Percentiles rank a stretch among this genome's conserved stretches.
These are phyloP conservation scores for Aspergillus egyptiacus DNA, from an alignment of 495 filamentous ascomycete genomes.

Conservation along the genomic window DNA sequence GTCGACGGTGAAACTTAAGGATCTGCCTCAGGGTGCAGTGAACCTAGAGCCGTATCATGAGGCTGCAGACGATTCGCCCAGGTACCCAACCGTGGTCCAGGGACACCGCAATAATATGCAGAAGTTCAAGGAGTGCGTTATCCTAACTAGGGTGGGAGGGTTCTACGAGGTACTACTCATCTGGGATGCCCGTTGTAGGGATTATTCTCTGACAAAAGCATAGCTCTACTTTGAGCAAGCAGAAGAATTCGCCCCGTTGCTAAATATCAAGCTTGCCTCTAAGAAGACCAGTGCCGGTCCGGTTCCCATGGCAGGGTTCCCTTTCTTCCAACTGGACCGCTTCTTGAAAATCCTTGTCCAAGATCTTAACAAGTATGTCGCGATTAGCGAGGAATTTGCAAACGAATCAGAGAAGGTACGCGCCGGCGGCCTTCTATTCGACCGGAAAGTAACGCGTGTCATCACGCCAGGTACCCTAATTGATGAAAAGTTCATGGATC, in stretches of 20 bases:
- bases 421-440: constrained; percentile 70
- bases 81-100: constrained; percentile 81
- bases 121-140: constrained; percentile 79
- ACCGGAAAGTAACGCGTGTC: constrained; percentile 76
- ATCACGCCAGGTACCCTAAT: constrained; percentile 93
- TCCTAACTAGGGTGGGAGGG: constrained; percentile 84
- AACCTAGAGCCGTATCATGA: constrained; percentile 43
- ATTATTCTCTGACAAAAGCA: not conserved
- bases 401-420: constrained; percentile 58
- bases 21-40: constrained; percentile 59
- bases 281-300: constrained; percentile 68
- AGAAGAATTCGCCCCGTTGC: constrained; percentile 73
- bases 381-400: constrained; percentile 87
- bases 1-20: constrained; percentile 52
- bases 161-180: constrained; percentile 78
- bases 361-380: constrained; percentile 83
- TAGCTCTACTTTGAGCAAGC: constrained; percentile 90
- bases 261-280: constrained; percentile 82
- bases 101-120: constrained; percentile 88
- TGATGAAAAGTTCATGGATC: constrained; percentile 95
- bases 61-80: constrained; percentile 46
- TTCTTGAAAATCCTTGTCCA: constrained; percentile 89
- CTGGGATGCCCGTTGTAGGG: not conserved
- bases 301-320: constrained; percentile 91
- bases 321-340: constrained; percentile 83